A percentile compares a stretch with the other conserved stretches of the same genome.
These are phyloP conservation scores for Blastocystis sp. DNA, from an alignment of 352 stramenopile species.

Conservation along the genomic window DNA sequence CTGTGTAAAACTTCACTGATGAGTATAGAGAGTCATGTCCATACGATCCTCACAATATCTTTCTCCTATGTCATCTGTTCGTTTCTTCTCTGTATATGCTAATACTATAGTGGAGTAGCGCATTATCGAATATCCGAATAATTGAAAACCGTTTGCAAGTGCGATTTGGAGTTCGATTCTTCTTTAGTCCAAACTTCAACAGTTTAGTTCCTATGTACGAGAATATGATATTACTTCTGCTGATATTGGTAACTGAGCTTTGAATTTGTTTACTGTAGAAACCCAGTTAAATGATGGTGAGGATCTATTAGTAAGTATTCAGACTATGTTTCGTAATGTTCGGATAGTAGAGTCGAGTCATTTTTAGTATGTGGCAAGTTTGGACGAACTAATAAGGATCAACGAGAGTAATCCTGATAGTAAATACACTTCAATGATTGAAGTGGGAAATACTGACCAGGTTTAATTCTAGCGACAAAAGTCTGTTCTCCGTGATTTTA, in stretches of 20 bases:
- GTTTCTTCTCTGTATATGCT: neutral
- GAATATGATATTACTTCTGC: neutral
- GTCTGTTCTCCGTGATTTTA: conserved; percentile 3
- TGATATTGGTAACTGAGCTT: neutral
- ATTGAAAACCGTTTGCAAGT: conserved; percentile 12
- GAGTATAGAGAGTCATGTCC: too few species aligned
- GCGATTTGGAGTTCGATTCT: neutral
- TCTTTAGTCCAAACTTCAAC: conserved; percentile 15
- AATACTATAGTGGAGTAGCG: neutral
- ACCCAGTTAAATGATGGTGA: neutral
- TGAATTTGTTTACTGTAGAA: neutral
- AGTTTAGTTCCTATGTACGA: neutral
- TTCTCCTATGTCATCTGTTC: neutral
- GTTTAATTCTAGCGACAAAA: neutral
- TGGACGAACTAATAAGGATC: neutral
- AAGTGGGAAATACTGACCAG: neutral
- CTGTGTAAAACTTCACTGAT: too few species aligned
- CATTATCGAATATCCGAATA: neutral
- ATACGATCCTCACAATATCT: neutral
- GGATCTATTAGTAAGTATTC: neutral
- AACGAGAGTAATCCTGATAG: neutral
- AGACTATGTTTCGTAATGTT: neutral
- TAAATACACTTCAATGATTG: conserved; percentile 14
- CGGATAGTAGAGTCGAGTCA: too few species aligned
- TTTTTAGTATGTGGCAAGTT: neutral